Conservation (phyloP, 2,329 filamentous ascomycete species). For the Boeremia lycopersici region DNA sequence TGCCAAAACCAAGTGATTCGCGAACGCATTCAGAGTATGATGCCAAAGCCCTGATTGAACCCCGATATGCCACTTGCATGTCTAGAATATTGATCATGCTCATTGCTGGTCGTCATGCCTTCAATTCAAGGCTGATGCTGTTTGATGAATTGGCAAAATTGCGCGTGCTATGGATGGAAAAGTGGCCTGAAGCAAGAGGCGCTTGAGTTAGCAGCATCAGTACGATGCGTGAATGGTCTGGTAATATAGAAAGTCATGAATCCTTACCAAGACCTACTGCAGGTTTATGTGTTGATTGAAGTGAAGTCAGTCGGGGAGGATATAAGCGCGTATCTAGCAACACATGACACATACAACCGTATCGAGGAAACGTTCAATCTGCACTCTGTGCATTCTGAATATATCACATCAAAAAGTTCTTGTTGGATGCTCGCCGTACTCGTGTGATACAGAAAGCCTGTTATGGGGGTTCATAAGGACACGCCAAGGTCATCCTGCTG, state of each 20-base stretch:
- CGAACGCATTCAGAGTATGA: neutral
- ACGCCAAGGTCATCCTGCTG: neutral
- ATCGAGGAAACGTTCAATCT: too few species aligned
- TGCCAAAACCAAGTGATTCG: neutral
- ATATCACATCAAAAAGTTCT: neutral
- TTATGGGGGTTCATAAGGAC: neutral
- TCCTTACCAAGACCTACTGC: neutral
- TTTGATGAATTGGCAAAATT: too few species aligned
- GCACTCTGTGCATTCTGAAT: too few species aligned
- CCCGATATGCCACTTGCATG: too few species aligned
- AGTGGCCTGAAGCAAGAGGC: too few species aligned
- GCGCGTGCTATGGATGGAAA: too few species aligned
- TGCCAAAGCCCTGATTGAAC: neutral
- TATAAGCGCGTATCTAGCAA: too few species aligned
- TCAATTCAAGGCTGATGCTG: too few species aligned
- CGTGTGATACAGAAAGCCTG: neutral
- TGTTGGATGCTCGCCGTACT: neutral
- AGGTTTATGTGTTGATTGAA: neutral
- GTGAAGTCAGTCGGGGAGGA: too few species aligned
- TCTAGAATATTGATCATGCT: too few species aligned
- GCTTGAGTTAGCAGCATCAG: neutral
- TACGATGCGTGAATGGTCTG: neutral
- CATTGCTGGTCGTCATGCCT: too few species aligned
- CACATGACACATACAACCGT: too few species aligned
- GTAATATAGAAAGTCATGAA: neutral